Evolutionary conservation across 2,329 filamentous ascomycete genomes (phyloP).

Genomic region (Penicillium palitans): DNA sequence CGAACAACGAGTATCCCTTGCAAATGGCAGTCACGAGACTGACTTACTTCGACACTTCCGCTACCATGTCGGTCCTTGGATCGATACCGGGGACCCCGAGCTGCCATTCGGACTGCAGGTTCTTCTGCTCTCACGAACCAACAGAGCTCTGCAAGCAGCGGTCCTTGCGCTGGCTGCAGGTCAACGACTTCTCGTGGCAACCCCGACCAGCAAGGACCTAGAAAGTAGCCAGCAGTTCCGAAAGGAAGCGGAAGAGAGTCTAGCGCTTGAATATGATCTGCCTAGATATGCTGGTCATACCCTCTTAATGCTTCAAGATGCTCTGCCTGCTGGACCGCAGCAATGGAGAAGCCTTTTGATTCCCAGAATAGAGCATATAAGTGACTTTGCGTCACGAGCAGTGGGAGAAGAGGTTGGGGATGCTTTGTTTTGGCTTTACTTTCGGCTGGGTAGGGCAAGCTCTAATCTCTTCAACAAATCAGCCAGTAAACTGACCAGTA

Average conservation of each 20-base stretch:
- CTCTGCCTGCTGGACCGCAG: constrained; percentile 15
- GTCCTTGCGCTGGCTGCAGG: constrained; percentile 23
- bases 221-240: constrained; percentile 16
- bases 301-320: constrained; percentile 22
- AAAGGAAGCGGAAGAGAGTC: constrained; percentile 20
- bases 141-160: constrained; percentile 20
- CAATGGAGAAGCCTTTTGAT: constrained; percentile 19
- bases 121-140: constrained; percentile 22
- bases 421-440: constrained; percentile 22
- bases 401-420: constrained; percentile 18
- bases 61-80: constrained; percentile 28
- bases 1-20: not conserved
- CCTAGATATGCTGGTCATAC: constrained; percentile 15
- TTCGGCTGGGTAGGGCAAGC: constrained; percentile 19
- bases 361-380: constrained; percentile 4
- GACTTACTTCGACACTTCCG: constrained; percentile 28
- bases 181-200: constrained; percentile 16
- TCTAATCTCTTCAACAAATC: accelerated
- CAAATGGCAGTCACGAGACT: constrained; percentile 19
- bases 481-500: not conserved
- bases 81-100: constrained; percentile 26
- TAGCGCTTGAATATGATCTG: constrained; percentile 15
- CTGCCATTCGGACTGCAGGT: constrained; percentile 24
- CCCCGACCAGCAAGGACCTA: constrained; percentile 1
- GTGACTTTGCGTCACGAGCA: constrained; percentile 4